Evolutionary conservation across 345 rosid genomes (phyloP), one percentile per base, ranked within the genome.

Genomic region (Dipteronia dyeriana): DNA sequence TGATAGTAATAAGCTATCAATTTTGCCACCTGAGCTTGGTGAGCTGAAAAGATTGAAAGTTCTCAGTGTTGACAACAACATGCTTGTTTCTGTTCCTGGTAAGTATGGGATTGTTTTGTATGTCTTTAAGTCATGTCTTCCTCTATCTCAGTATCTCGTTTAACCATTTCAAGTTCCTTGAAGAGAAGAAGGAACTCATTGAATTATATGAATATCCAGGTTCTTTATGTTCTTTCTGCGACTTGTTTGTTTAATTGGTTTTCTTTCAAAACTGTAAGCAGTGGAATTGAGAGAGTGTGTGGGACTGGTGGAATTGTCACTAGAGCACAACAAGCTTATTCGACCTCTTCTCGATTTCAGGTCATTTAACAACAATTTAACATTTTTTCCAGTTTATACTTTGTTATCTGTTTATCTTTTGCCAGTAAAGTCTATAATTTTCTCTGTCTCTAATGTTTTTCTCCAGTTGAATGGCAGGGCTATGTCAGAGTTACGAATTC

Each of bases 341-440:
- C 93, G 97, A 54, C 99, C 98, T 78, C 97, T 96, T 85, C 99
- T 96, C 78, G 99, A 96, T 89, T 96, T 92, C 97, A 96, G 99
- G 99, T 96, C 82, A 79, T 69, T 75, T 76, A 34, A 78, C 62
- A 76, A 72, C 76, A 61, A 31, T 75, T 57, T 23, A 66, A 56
- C 75, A 64, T 70, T 23, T 56, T 80, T 26, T 65, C 84, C 51
- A 69, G 20, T 20, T 29, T 66, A 60, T 75, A 9, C 11, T 25
- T 68, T 75, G 62, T 75, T 75, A 19, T 31, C 53, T 19, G 54
- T 80, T 74, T 84, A 38, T 5, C 56, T 74, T 61, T 68, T 68
- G 78, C 72, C 65, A 66, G 64, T 43, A 71, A 49, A 68, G 19
- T 74, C 31, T 76, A 63, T 75, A 34, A 10, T 73, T 74, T 74